Percentiles rank a stretch among this genome's conserved stretches.
Conservation (phyloP, 257 asterid genomes). For the Solanum paucissectum region DNA sequence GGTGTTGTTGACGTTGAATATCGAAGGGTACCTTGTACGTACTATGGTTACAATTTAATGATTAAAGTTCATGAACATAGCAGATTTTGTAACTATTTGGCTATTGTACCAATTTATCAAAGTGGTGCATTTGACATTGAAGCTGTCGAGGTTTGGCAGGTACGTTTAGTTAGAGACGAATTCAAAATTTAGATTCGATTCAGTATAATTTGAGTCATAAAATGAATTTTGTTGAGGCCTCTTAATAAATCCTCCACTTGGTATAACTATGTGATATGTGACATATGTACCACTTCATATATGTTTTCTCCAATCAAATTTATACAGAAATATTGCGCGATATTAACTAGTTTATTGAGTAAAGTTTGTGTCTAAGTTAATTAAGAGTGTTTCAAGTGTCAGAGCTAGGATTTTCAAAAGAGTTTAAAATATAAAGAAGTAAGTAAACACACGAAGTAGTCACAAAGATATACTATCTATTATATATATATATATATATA, state of each 20-base stretch:
- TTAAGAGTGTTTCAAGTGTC: background rate
- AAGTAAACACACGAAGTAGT: background rate
- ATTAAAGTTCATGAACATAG: constrained; percentile 52
- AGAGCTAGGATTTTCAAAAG: background rate
- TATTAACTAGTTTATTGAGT: background rate
- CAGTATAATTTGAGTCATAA: background rate
- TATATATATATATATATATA: background rate
- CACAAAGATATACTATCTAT: background rate
- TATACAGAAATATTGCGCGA: background rate
- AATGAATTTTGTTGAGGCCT: background rate
- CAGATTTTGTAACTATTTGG: constrained; percentile 39
- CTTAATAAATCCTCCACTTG: background rate
- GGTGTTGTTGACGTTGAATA: constrained; percentile 60
- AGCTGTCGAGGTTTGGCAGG: constrained; percentile 53
- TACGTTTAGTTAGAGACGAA: background rate
- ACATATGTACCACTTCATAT: background rate
- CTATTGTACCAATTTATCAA: constrained; percentile 44
- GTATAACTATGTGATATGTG: background rate
- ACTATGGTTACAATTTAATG: constrained; percentile 20
- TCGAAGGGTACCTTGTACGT: constrained; percentile 39
- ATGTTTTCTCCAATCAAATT: background rate
- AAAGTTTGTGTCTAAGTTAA: background rate
- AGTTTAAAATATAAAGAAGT: background rate
- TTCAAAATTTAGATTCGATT: background rate
- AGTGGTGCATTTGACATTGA: constrained; percentile 39